Base-by-base conservation (phyloP, 179 eudicot species). In the Gypsophila paniculata region DNA sequence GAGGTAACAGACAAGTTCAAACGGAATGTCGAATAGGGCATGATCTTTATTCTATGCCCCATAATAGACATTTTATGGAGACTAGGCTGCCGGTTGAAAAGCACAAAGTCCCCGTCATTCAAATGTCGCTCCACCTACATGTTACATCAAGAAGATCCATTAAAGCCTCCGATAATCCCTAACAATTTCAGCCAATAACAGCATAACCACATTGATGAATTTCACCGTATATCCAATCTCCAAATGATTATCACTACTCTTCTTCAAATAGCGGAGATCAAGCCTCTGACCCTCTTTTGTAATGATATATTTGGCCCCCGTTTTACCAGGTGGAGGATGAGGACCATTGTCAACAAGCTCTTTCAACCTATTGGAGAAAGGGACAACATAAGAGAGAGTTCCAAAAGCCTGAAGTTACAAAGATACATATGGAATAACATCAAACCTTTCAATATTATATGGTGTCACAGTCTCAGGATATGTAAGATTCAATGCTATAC, bases 271-370 rank as follows among this genome's bases (percentile, higher is more conserved):
- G 17, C 98, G 96, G 49, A 96, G 99, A 85, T 96, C 99, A 77
- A 96, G 98, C 89, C 99, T 86, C 81, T 93, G 99, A 22, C 99
- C 99, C 74, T 93, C 99, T 75, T 96, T 96, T 79, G 98, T 89
- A 39, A 96, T 93, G 13, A 96, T 93, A 77, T 96, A 96, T 79
- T 89, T 93, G 70, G 98, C 98, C 73, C 99, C 99, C 60, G 99
- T 96, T 86, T 96, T 96, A 23, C 99, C 99, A 60, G 98, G 98
- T 15, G 99, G 99, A 26, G 99, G 99, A 81, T 96, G 98, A 70
- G 99, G 98, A 36, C 99, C 99, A 83, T 96, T 82, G 82, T 96
- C 99, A 70, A 96, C 99, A 65, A 96, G 99, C 84, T 96, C 97
- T 84, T 93, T 96, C 85, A 96, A 82, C 86, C 98, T 95, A 71